Percentiles rank a stretch among this genome's conserved stretches.
Conservation (phyloP, 2,329 filamentous ascomycete species). For the Nemania bipapillata region DNA sequence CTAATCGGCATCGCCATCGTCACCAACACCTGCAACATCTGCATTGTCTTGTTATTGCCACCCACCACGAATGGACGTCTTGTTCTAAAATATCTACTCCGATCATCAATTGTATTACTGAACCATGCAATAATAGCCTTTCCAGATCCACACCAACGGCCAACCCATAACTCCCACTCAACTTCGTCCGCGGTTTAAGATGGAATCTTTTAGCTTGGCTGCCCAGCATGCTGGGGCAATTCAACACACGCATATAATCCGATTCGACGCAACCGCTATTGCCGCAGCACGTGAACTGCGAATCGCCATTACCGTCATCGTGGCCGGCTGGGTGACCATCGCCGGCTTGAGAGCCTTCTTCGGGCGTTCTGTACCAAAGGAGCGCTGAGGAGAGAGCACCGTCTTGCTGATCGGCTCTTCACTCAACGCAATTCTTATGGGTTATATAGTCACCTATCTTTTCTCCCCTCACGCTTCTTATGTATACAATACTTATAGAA, state of each 20-base stretch:
- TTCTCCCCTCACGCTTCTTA: background rate
- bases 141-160: background rate
- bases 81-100: background rate
- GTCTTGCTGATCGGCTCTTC: background rate
- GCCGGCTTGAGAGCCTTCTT: constrained; percentile 46
- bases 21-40: background rate
- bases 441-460: background rate
- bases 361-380: constrained; percentile 8
- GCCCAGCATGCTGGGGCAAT: constrained; percentile 52
- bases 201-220: constrained; percentile 53
- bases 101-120: background rate
- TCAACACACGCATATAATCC: constrained; percentile 51
- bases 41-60: background rate
- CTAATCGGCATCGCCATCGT: background rate
- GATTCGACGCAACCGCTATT: constrained; percentile 46
- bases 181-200: constrained; percentile 28
- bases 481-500: constrained; percentile 11
- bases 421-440: background rate
- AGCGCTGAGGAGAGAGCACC: constrained; percentile 8
- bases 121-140: constrained; percentile 7
- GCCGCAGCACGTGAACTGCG: constrained; percentile 49
- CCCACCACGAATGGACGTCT: background rate
- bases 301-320: constrained; percentile 47
- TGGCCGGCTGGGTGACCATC: constrained; percentile 52
- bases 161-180: background rate